Base-by-base conservation (phyloP, 1,284 basidiomycete genomes). In the Wallemia ichthyophaga region DNA sequence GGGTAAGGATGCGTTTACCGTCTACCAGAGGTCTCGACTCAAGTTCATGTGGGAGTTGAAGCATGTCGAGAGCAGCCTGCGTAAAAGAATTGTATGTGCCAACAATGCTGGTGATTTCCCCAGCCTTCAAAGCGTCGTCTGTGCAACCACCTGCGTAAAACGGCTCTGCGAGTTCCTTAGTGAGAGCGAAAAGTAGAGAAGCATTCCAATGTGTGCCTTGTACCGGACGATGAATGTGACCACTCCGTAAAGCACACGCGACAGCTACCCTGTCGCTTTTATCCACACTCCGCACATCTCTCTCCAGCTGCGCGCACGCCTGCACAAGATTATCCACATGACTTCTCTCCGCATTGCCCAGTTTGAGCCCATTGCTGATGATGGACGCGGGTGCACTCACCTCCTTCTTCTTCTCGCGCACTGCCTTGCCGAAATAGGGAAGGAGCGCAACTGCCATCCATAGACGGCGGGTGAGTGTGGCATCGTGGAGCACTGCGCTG, bases 301-400 rank as follows among this genome's bases (percentile, higher is more conserved):
- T 56, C 76, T 67, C 68, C 17, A 84, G 64, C 13, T 77, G 56
- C 1, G 73, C 69, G 0, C 75, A 73, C 0, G 81, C 79, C 1
- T 72, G 66, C 64, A 84, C 85, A 1, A 89, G 72, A 1, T 76
- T 71, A 0, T 82, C 78, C 27, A 88, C 78, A 2, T 82, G 81
- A 64, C 82, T 78, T 63, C 85, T 81, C 61, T 82, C 78, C 62
- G 85, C 83, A 25, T 76, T 75, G 9, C 86, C 86, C 58, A 74
- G 73, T 66, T 87, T 92, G 61, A 92, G 69, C 5, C 82, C 82
- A 59, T 91, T 84, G 48, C 82, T 75, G 48, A 92, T 76, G 28
- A 82, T 78, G n/a, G 76, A 76, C 58, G 83, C 78, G 1, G 80
- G 74, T 0, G 79, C 77, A 1, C 75, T 73, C 1, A 76, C 70